phyloP scores from a whole-genome alignment of 2,329 filamentous ascomycete species.

The Alternaria triticimaculans region DNA sequence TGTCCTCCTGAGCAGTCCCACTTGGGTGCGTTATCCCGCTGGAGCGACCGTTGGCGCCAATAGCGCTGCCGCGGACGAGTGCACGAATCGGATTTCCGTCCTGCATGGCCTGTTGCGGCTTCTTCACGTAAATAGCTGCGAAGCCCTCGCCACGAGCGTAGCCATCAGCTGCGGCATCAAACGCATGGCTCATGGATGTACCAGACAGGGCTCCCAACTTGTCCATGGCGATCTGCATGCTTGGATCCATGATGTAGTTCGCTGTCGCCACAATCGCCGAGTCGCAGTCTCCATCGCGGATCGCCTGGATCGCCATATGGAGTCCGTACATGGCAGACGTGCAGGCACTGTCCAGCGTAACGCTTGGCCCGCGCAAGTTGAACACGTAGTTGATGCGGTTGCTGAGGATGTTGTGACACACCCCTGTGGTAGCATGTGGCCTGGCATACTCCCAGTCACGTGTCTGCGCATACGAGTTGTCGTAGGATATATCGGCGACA shows the following conservation, averaged over 20 bases:
- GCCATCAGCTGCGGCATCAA: slow-evolving; percentile 28
- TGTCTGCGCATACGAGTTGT: not conserved
- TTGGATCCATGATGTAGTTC: slow-evolving; percentile 26
- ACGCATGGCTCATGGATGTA: slow-evolving; percentile 25
- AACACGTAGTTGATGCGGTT: slow-evolving; percentile 40
- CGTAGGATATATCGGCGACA: slow-evolving; percentile 13
- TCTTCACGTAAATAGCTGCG: slow-evolving; percentile 53
- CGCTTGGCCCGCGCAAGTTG: slow-evolving; percentile 33
- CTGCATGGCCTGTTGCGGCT: not conserved
- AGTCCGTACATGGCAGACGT: slow-evolving; percentile 33
- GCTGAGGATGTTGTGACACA: slow-evolving; percentile 19
- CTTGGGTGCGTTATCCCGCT: slow-evolving; percentile 28
- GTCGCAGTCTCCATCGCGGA: slow-evolving; percentile 13
- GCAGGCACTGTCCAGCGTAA: slow-evolving; percentile 35
- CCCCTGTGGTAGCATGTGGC: slow-evolving; percentile 23
- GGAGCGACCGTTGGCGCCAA: slow-evolving; percentile 4
- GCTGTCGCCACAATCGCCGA: slow-evolving; percentile 24
- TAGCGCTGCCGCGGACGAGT: slow-evolving; percentile 3
- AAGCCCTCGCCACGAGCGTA: slow-evolving; percentile 32
- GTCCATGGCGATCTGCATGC: slow-evolving; percentile 9
- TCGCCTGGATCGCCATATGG: slow-evolving; percentile 24
- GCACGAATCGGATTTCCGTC: slow-evolving; percentile 7
- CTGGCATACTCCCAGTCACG: slow-evolving; percentile 23
- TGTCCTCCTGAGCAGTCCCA: slow-evolving; percentile 15
- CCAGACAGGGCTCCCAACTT: slow-evolving; percentile 30